Percentiles rank a stretch among this genome's conserved stretches.
Conservation (phyloP, 345 rosid genomes). For the Populus davidiana region DNA sequence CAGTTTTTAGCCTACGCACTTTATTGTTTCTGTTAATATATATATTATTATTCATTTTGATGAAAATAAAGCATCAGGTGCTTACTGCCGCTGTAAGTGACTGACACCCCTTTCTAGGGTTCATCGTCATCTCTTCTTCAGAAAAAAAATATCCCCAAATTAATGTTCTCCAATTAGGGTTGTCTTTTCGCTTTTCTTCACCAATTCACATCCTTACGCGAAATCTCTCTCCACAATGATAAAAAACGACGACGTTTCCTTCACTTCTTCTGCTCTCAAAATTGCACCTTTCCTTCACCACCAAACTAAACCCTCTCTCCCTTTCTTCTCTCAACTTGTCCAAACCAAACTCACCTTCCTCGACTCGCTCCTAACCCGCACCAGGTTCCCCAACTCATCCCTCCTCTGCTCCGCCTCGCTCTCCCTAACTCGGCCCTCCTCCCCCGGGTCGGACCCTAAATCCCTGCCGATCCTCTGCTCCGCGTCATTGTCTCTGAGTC, state of each 20-base stretch:
- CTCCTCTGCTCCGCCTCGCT: slow-evolving; percentile 48
- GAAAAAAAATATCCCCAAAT: not conserved
- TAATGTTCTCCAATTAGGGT: not conserved
- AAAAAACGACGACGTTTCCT: slow-evolving; percentile 33
- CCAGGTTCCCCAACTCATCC: slow-evolving; percentile 34
- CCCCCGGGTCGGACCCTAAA: slow-evolving; percentile 38
- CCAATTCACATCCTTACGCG: not conserved
- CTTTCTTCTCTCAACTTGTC: slow-evolving; percentile 9
- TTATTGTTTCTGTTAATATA: too few species aligned
- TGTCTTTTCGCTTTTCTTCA: not conserved
- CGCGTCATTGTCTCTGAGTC: slow-evolving; percentile 46
- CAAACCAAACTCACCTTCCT: slow-evolving; percentile 22
- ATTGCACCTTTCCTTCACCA: slow-evolving; percentile 21
- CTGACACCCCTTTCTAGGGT: not conserved
- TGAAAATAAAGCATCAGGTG: not conserved
- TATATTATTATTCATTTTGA: too few species aligned
- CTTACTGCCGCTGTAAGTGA: not conserved
- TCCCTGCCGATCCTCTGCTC: slow-evolving; percentile 48
- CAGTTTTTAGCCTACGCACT: too few species aligned
- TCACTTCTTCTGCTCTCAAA: slow-evolving; percentile 40
- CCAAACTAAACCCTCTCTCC: slow-evolving; percentile 10
- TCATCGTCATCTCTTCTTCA: not conserved
- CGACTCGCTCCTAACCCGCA: not conserved
- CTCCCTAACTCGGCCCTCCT: slow-evolving; percentile 42
- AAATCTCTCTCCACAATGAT: not conserved